Evolutionary conservation across 2,329 filamentous ascomycete genomes (phyloP), one percentile per base, ranked within the genome.

Genomic region (Trichothecium sympodiale): DNA sequence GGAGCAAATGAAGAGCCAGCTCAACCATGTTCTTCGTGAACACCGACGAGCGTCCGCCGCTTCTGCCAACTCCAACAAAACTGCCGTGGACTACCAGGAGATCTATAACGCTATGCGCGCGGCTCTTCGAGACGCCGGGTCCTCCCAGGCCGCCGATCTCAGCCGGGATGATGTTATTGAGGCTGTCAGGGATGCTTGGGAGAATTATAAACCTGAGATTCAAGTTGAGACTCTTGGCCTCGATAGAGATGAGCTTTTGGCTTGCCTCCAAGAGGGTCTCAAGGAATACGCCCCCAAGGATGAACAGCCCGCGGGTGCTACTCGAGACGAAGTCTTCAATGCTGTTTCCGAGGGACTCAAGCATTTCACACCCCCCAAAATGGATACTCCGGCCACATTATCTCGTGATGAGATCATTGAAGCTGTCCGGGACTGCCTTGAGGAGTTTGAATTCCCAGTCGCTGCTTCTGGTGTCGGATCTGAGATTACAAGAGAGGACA

Each of bases 201-300:
- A 95, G 52, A 84, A 79, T 36, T 94, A 94, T 60, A 94, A 94
- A 59, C 89, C 89, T 1, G 86, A 95, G 48, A 86, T 94, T 34
- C 81, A 94, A 47, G 71, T 94, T 4, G 82, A 94, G 47, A 86
- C 94, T 48, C 83, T 93, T 42, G 89, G 88, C 2, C 66, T 96
- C 1, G 89, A 94, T 54, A 74, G 86, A 5, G 86, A 95, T 10
- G 89, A 96, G 51, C 83, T 96, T 33, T 66, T 96, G 12, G 77
- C 82, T 28, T 94, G 87, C 45, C 69, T 96, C 17, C 79, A 83
- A 46, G 82, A 95, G 60, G 89, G 89, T 1, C 70, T 96, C 1
- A 77, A 83, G 44, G 77, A 86, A 32, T 87, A 91, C 51, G 69
- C 69, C 2, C 67, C 70, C 12, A 62, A 55, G 14, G 60, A 65